Conservation (phyloP, 2,329 filamentous ascomycete genomes). For the Arthrobotrys megalospora region DNA sequence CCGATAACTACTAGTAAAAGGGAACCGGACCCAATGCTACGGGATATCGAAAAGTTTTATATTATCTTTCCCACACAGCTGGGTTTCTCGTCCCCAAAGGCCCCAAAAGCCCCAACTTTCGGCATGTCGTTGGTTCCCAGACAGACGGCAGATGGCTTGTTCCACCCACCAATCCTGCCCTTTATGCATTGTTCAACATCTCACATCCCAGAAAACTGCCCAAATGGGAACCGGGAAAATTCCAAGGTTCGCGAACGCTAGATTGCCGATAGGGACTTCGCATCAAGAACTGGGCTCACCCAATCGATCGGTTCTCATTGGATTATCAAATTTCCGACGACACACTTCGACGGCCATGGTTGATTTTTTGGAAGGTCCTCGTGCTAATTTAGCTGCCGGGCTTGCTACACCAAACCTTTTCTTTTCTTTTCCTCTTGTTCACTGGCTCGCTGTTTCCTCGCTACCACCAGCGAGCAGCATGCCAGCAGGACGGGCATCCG, state of each 20-base stretch:
- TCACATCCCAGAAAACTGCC: constrained; percentile 54
- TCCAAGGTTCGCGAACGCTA: constrained; percentile 61
- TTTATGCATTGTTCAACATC: constrained; percentile 56
- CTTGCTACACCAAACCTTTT: constrained; percentile 25
- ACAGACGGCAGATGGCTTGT: constrained; percentile 18
- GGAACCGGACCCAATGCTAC: constrained; percentile 8
- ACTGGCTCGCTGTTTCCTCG: constrained; percentile 12
- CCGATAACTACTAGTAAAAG: neutral
- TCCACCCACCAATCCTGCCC: constrained; percentile 17
- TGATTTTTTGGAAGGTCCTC: constrained; percentile 27
- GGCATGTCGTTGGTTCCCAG: constrained; percentile 42
- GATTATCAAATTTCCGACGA: constrained; percentile 60
- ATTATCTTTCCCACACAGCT: constrained; percentile 33
- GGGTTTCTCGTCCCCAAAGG: constrained; percentile 13
- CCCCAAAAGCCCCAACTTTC: constrained; percentile 6
- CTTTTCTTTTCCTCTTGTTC: neutral
- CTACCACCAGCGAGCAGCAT: constrained; percentile 44
- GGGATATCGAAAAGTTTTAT: constrained; percentile 35
- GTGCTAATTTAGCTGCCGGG: constrained; percentile 59
- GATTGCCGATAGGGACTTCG: constrained; percentile 61
- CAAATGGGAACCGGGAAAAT: constrained; percentile 54
- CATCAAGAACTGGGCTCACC: constrained; percentile 58
- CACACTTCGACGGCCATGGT: neutral
- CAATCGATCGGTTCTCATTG: constrained; percentile 61
- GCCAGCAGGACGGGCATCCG: constrained; percentile 16